These are phyloP conservation scores for Coriaria nepalensis DNA, from an alignment of 306 rosid species.

Conservation along the genomic window DNA sequence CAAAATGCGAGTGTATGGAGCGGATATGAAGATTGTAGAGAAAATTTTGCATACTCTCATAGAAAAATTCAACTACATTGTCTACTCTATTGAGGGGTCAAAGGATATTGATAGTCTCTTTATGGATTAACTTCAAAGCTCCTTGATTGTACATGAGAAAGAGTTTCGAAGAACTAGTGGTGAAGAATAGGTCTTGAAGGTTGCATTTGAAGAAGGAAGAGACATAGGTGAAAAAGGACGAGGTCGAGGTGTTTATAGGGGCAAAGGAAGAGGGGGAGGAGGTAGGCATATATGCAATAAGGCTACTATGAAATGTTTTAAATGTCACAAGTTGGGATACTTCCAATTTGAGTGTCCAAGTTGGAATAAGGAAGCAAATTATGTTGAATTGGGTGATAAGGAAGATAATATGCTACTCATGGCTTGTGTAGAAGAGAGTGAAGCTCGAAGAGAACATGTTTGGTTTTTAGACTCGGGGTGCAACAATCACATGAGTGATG, in stretches of 20 bases:
- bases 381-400: conserved; percentile 1
- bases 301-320: conserved; percentile 1
- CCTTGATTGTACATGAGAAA: no score
- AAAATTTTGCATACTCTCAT: background rate
- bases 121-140: background rate
- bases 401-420: background rate
- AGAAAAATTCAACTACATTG: background rate
- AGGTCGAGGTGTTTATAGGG: background rate
- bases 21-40: background rate
- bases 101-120: background rate
- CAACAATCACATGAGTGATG: background rate
- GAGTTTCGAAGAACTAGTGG: no score
- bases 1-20: background rate
- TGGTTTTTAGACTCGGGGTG: conserved; percentile 3
- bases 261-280: conserved; percentile 4
- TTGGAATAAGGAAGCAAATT: conserved; percentile 5
- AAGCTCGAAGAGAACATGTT: background rate
- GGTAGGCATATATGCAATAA: background rate
- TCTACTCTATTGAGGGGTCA: background rate
- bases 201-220: background rate
- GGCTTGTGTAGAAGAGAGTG: no score
- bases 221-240: background rate
- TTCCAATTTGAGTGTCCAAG: conserved; percentile 6
- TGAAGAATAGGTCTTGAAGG: background rate
- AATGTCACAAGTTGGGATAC: conserved; percentile 2